Evolutionary conservation across 306 rosid species (phyloP), one percentile per base, ranked within the genome.

Genomic region (Corylus americana): DNA sequence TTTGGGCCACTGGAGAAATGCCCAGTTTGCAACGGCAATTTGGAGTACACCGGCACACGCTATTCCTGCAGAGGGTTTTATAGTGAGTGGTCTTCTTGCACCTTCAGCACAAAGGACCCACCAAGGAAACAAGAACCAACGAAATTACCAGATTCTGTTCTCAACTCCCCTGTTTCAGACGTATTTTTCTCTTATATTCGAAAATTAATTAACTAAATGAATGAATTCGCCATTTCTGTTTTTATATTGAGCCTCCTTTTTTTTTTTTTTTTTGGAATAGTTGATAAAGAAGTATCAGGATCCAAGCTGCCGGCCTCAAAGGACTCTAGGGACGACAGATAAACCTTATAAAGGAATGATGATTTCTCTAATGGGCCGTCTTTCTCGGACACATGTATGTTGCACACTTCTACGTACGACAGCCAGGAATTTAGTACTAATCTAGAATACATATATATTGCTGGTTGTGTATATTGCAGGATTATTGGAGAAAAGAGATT

Each of bases 281-380:
- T 83, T 92, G 86, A 55, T 92, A 73, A 91, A 87, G 89, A 90
- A 89, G 70, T 85, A 90, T 77, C 92, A 84, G 78, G 92, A 90
- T 51, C 90, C 85, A 0, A 79, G 83, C 78, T 11, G 29, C 25
- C 88, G 91, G 67, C 90, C 88, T 11, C 83, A 68, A 10, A 86
- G 86, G 85, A 83, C 85, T 64, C 68, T 85, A 75, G 90, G 82
- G 53, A 82, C 73, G 31, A 81, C 90, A 4, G 92, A 83, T 75
- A 90, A 88, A 79, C 93, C 95, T 55, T 91, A 92, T 50, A 83
- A 84, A 8, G 97, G 94, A 77, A 90, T 91, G 94, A 83, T 75
- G 80, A 86, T 95, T 22, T 89, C 96, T n/a, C 77, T 95, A 8
- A 92, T 88, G 85, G 98, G 98, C 13, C 97, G 94, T 79, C 97